These are phyloP conservation scores for Multifurca ochricompacta DNA, from an alignment of 768 basidiomycete genomes.

Conservation along the genomic window DNA sequence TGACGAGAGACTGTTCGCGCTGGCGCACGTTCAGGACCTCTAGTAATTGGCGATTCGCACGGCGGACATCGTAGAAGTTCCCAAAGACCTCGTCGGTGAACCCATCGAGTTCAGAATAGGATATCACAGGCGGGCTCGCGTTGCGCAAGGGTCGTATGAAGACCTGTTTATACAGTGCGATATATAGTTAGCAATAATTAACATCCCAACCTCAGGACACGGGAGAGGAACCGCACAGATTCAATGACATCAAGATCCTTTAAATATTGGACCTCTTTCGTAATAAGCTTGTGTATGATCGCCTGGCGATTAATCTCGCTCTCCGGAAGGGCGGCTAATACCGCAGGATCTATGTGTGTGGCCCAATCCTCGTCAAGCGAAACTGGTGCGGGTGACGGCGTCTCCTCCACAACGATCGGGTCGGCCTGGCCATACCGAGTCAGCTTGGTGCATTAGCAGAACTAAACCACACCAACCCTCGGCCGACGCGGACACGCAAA, in stretches of 20 bases:
- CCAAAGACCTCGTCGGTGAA: slow-evolving; percentile 90
- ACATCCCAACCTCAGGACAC: slow-evolving; percentile 31
- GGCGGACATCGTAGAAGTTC: slow-evolving; percentile 81
- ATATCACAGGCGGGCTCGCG: slow-evolving; percentile 50
- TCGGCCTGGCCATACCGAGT: background rate
- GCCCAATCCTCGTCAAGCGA: slow-evolving; percentile 40
- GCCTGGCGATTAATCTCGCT: slow-evolving; percentile 81
- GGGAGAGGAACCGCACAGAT: slow-evolving; percentile 36
- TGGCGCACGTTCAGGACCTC: slow-evolving; percentile 84
- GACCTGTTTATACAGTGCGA: slow-evolving; percentile 29
- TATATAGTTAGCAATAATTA: slow-evolving; percentile 37
- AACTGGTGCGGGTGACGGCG: background rate
- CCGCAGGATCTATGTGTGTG: slow-evolving; percentile 39
- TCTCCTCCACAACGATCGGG: slow-evolving; percentile 4
- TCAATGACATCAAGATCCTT: slow-evolving; percentile 83
- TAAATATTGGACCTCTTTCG: slow-evolving; percentile 83
- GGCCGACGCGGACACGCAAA: slow-evolving; percentile 58
- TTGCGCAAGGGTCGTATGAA: slow-evolving; percentile 48
- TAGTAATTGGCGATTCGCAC: slow-evolving; percentile 74
- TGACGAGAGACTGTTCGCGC: slow-evolving; percentile 72
- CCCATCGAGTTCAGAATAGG: slow-evolving; percentile 52
- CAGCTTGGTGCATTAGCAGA: background rate
- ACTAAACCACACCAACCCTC: slow-evolving; percentile 36
- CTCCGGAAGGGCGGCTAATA: slow-evolving; percentile 53
- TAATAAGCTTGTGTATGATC: slow-evolving; percentile 82